Evolutionary conservation across 2,329 filamentous ascomycete genomes (phyloP).

Genomic region (Verticillium longisporum): DNA sequence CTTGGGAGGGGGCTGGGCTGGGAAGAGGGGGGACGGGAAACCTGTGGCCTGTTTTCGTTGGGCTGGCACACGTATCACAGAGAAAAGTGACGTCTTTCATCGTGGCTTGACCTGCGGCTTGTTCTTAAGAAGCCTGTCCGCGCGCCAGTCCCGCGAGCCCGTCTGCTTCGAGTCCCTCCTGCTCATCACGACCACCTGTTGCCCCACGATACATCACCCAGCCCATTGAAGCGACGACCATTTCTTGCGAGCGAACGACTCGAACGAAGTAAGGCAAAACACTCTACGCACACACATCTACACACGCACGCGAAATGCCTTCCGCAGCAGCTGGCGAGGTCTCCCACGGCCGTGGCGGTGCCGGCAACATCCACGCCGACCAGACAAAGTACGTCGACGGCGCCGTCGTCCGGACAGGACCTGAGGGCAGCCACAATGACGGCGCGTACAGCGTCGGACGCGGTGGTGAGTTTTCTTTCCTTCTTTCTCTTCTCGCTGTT

Average conservation of each 20-base stretch:
- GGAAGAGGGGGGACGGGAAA: too few species aligned
- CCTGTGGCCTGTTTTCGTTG: not conserved
- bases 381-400: conserved; percentile 55
- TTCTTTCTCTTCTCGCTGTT: not conserved
- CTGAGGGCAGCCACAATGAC: conserved; percentile 48
- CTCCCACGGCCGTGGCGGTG: conserved; percentile 55
- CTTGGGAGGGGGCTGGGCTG: too few species aligned
- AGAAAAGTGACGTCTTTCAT: not conserved
- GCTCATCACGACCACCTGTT: not conserved
- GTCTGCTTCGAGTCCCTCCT: not conserved
- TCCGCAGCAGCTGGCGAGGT: conserved; percentile 31
- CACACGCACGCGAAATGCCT: conserved; percentile 18
- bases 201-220: not conserved
- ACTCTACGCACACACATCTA: not conserved
- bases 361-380: conserved; percentile 54
- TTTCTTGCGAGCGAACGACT: not conserved
- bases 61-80: not conserved
- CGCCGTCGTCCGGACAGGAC: conserved; percentile 50
- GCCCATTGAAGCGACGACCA: not conserved
- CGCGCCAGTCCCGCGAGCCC: not conserved
- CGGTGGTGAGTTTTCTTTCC: conserved; percentile 37
- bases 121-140: not conserved
- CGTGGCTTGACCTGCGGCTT: not conserved
- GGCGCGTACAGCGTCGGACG: conserved; percentile 53
- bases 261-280: not conserved